Evolutionary conservation across 129 eudicot genomes (phyloP).

Genomic region (Lonicera japonica): DNA sequence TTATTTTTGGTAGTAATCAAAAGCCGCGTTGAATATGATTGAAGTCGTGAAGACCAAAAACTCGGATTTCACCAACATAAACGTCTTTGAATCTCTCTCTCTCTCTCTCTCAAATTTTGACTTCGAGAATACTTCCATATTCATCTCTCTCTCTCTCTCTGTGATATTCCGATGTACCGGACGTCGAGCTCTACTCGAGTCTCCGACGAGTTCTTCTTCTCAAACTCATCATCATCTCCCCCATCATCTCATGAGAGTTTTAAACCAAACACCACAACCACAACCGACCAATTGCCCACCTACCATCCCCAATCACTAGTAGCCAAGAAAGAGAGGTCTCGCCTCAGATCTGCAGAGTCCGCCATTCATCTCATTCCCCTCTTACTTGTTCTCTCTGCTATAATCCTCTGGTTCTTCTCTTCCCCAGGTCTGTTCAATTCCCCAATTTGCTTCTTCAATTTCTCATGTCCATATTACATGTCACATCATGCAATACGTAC

Average conservation of each 20-base stretch:
- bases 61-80: too few relatives aligned
- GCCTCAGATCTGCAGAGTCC: constrained; percentile 50
- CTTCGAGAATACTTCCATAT: neutral
- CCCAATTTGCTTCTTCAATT: too few relatives aligned
- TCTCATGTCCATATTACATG: too few relatives aligned
- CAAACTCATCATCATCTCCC: constrained; percentile 9
- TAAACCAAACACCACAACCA: neutral
- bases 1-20: too few relatives aligned
- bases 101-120: too few relatives aligned
- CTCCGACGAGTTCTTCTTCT: constrained; percentile 36
- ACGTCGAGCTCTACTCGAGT: constrained; percentile 41
- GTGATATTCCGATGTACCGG: constrained; percentile 30
- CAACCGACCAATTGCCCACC: constrained; percentile 28
- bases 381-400: constrained; percentile 35
- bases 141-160: neutral
- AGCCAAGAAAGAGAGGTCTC: constrained; percentile 35
- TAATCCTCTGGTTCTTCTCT: constrained; percentile 55
- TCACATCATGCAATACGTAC: too few relatives aligned
- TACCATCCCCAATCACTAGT: constrained; percentile 39
- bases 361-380: constrained; percentile 55
- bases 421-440: constrained; percentile 26
- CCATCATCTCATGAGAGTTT: neutral
- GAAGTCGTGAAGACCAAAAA: too few relatives aligned
- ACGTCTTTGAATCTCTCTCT: too few relatives aligned
- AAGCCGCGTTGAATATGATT: too few relatives aligned